These are phyloP conservation scores for Remersonia thermophila DNA, from an alignment of 2,329 filamentous ascomycete genomes.

Conservation along the genomic window DNA sequence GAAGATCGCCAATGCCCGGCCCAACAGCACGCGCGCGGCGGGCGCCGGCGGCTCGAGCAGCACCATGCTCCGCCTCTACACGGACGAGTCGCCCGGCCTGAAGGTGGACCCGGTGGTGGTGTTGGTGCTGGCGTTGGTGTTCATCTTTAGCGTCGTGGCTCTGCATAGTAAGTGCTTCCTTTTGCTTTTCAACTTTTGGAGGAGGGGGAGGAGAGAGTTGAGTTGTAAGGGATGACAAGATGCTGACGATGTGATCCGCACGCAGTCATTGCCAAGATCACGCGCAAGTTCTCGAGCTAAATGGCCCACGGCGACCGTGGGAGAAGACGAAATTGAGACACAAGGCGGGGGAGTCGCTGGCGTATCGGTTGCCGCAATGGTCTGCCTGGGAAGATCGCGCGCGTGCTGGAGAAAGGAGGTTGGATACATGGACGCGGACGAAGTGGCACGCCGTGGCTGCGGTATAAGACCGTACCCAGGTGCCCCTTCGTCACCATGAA, in stretches of 20 bases:
- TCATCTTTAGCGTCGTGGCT: conserved; percentile 97
- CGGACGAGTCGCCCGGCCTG: conserved; percentile 90
- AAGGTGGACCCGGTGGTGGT: conserved; percentile 98
- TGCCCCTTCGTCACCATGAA: no score
- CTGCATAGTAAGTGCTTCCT: conserved; percentile 68
- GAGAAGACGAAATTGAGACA: no score
- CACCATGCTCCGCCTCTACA: conserved; percentile 98
- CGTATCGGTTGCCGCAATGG: no score
- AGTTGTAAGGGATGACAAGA: not conserved
- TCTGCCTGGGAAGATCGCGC: no score
- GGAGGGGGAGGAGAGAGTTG: not conserved
- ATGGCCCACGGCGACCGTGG: no score
- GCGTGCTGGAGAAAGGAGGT: no score
- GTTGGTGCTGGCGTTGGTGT: conserved; percentile 87
- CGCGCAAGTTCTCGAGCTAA: conserved; percentile 68
- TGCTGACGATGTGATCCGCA: conserved; percentile 9
- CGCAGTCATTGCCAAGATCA: conserved; percentile 88
- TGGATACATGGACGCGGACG: no score
- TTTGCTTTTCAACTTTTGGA: not conserved
- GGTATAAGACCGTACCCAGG: no score
- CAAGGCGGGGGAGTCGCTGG: no score
- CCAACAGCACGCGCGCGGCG: conserved; percentile 82
- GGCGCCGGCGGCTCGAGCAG: conserved; percentile 92
- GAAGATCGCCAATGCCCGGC: conserved; percentile 85
- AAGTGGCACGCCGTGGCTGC: no score